Evolutionary conservation across 805 yeast species (phyloP).

Genomic region (Maudiozyma serrabonitensis): DNA sequence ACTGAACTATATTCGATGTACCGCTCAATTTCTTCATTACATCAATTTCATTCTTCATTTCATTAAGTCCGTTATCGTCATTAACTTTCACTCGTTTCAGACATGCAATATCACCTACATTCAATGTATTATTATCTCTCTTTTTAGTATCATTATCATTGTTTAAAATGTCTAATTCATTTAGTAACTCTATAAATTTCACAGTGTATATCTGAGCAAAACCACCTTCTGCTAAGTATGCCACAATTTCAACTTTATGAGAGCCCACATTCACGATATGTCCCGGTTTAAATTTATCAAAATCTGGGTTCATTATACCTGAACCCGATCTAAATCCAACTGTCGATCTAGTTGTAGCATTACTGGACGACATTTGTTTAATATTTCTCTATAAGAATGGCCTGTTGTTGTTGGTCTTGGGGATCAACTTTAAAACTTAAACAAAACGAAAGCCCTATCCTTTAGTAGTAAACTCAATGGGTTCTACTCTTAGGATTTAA

Average conservation of each 20-base stretch:
- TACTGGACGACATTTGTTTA: conserved; percentile 10
- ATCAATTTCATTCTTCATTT: conserved; percentile 64
- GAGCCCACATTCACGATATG: conserved; percentile 51
- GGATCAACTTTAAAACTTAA: no score
- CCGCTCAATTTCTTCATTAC: conserved; percentile 58
- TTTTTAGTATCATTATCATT: conserved; percentile 7
- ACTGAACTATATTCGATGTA: conserved; percentile 52
- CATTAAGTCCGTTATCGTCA: conserved; percentile 56
- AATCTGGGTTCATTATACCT: conserved; percentile 4
- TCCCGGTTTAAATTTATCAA: conserved; percentile 31
- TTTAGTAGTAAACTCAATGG: no score
- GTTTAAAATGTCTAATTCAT: conserved; percentile 12
- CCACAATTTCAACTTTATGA: conserved; percentile 43
- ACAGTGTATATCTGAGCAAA: conserved; percentile 74
- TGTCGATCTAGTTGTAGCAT: conserved; percentile 8
- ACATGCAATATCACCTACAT: conserved; percentile 45
- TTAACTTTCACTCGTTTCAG: conserved; percentile 67
- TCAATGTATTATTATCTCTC: conserved; percentile 4
- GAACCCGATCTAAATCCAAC: conserved; percentile 2
- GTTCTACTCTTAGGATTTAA: no score
- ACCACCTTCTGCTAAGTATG: conserved; percentile 64
- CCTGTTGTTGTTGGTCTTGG: no score
- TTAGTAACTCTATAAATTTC: conserved; percentile 30
- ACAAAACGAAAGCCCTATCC: no score
- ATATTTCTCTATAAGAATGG: no score